Conservation (phyloP, 1,284 basidiomycete species). For the Ganoderma sinense region DNA sequence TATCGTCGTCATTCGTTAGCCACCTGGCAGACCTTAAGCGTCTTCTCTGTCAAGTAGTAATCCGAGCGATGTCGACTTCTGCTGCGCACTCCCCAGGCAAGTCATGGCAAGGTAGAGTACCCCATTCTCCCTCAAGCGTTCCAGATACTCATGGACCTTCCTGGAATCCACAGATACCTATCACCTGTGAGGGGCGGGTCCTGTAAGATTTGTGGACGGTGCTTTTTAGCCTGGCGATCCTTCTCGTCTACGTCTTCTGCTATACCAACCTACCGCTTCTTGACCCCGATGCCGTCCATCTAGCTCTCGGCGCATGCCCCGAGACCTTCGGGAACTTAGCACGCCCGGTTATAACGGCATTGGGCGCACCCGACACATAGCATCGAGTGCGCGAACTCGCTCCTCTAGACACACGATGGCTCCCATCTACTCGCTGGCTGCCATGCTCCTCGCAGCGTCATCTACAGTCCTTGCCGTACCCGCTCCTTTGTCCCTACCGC, state of each 20-base stretch:
- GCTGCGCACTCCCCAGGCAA: neutral
- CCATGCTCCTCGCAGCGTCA: neutral
- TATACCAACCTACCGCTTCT: neutral
- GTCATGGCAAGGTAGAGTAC: neutral
- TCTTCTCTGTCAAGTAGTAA: neutral
- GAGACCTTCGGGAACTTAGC: neutral
- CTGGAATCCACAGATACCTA: neutral
- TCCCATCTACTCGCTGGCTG: neutral
- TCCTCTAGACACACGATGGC: neutral
- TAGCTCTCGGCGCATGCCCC: neutral
- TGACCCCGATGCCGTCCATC: neutral
- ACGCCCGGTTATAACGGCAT: neutral
- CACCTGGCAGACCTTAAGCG: neutral
- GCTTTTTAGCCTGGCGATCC: neutral
- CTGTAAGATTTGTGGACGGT: neutral
- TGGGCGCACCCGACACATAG: neutral
- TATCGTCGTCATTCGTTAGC: neutral
- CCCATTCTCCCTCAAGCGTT: neutral
- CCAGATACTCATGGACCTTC: neutral
- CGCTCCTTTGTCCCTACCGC: neutral
- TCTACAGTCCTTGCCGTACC: constrained; percentile 24
- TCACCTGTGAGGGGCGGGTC: neutral
- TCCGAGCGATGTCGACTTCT: neutral
- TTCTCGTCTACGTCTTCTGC: neutral
- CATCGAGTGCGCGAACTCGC: neutral